phyloP scores from a whole-genome alignment of 106 monocot species.

The Alisma plantagoaquatica region DNA sequence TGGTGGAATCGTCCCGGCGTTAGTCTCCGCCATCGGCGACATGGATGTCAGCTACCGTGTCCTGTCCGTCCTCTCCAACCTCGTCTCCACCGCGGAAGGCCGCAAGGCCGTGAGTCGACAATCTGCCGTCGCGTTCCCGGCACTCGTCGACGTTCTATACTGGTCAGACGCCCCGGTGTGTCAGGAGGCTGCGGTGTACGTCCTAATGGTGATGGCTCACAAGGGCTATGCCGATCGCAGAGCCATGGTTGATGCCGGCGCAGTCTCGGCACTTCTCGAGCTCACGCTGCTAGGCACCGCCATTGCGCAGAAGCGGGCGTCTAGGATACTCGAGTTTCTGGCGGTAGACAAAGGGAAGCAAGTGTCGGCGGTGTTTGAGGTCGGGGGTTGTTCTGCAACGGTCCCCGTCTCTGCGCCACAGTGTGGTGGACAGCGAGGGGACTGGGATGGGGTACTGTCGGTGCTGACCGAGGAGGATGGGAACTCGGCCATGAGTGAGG shows the following conservation, averaged over 20 bases:
- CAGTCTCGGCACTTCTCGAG: conserved; percentile 56
- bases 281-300: conserved; percentile 59
- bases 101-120: conserved; percentile 23
- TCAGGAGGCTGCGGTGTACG: conserved; percentile 74
- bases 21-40: conserved; percentile 47
- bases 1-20: conserved; percentile 16
- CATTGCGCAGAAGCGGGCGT: conserved; percentile 79
- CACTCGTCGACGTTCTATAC: conserved; percentile 57
- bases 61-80: conserved; percentile 62
- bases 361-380: conserved; percentile 25
- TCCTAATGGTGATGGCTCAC: conserved; percentile 83
- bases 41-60: conserved; percentile 38
- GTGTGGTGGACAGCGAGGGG: too few relatives aligned
- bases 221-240: conserved; percentile 26
- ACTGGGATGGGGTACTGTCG: neutral
- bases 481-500: conserved; percentile 36
- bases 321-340: conserved; percentile 56
- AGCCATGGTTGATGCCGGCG: conserved; percentile 54
- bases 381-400: too few relatives aligned
- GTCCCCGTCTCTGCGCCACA: too few relatives aligned
- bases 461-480: conserved; percentile 16
- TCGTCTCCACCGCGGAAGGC: conserved; percentile 42
- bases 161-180: conserved; percentile 69
- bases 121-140: conserved; percentile 25
- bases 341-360: conserved; percentile 60